phyloP scores from a whole-genome alignment of 345 rosid species.

The Arabidopsis thaliana region TAIR10.1 NC_003071.7:7797501-7798000 shows the following conservation, averaged over 20 bases:
- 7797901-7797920: conserved; percentile 98
- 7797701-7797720: conserved; percentile 97
- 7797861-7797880: conserved; percentile 90
- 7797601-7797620: conserved; percentile 98
- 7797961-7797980: conserved; percentile 82
- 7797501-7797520: conserved; percentile 97
- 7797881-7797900: conserved; percentile 90
- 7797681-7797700: conserved; percentile 97
- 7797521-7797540: conserved; percentile 94
- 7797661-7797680: conserved; percentile 95
- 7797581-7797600: conserved; percentile 94
- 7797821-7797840: conserved; percentile 89
- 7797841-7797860: conserved; percentile 97
- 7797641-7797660: conserved; percentile 92
- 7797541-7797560: conserved; percentile 98
- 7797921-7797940: conserved; percentile 85
- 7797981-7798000: conserved; percentile 95
- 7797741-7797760: conserved; percentile 99
- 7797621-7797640: conserved; percentile 96
- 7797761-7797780: conserved; percentile 83
- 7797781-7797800: conserved; percentile 89
- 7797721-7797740: conserved; percentile 98
- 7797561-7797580: conserved; percentile 97
- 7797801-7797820: conserved; percentile 95
- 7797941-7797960: conserved; percentile 91